Evolutionary conservation across 495 filamentous ascomycete species (phyloP).

Genomic region (Penicillium maclennaniae): DNA sequence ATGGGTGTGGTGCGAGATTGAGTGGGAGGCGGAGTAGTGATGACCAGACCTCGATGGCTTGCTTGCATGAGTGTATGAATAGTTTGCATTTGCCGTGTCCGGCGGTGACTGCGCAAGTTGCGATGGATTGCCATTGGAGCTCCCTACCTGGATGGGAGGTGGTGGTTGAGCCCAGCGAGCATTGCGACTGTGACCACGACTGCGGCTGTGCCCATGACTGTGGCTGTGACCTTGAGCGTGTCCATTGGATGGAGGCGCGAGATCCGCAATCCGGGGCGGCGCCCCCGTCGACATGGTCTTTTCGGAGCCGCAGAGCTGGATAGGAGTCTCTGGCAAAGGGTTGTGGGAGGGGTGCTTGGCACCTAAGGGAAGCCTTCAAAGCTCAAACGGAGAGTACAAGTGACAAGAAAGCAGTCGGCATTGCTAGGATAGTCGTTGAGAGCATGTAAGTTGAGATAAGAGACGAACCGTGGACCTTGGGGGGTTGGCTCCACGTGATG

Average conservation of each 20-base stretch:
- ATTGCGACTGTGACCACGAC: slow-evolving; percentile 42
- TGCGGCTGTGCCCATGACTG: slow-evolving; percentile 32
- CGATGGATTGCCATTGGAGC: slow-evolving; percentile 14
- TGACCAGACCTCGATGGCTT: slow-evolving; percentile 22
- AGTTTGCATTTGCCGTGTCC: slow-evolving; percentile 11
- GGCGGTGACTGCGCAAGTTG: slow-evolving; percentile 19
- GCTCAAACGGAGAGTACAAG: slow-evolving; percentile 4
- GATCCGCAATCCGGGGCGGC: slow-evolving; percentile 31
- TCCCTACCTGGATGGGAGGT: slow-evolving; percentile 26
- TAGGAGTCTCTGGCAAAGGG: slow-evolving; percentile 3
- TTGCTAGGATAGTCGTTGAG: background rate
- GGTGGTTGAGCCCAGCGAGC: slow-evolving; percentile 34
- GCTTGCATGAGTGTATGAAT: slow-evolving; percentile 22
- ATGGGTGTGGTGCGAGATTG: slow-evolving; percentile 16
- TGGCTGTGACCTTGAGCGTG: slow-evolving; percentile 31
- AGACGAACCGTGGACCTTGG: slow-evolving; percentile 5
- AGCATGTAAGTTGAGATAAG: background rate
- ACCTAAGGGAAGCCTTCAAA: slow-evolving; percentile 5
- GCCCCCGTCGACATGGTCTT: slow-evolving; percentile 41
- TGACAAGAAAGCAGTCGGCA: slow-evolving; percentile 3
- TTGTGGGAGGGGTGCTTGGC: slow-evolving; percentile 3
- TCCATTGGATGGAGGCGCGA: slow-evolving; percentile 25
- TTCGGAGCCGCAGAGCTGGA: slow-evolving; percentile 6
- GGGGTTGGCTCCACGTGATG: slow-evolving; percentile 7
- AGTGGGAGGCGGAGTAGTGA: slow-evolving; percentile 25